Conservation (phyloP, 768 basidiomycete species). For the Kwoniella bestiolae region DNA sequence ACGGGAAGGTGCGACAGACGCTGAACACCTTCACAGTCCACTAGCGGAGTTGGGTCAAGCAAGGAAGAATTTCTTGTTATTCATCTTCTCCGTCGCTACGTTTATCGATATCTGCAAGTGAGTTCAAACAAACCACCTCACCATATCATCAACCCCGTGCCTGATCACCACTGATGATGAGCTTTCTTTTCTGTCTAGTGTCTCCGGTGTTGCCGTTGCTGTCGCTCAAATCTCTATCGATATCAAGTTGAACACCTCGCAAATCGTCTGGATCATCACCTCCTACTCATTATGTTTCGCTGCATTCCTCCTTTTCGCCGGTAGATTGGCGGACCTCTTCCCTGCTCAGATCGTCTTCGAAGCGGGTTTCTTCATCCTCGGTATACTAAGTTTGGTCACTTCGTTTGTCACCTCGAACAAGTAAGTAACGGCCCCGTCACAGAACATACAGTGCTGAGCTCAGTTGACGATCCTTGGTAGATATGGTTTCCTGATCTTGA, state of each 20-base stretch:
- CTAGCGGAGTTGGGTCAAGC: constrained; percentile 25
- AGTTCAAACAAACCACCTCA: background rate
- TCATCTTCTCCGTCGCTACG: constrained; percentile 33
- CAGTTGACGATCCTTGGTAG: background rate
- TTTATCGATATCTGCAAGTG: constrained; percentile 37
- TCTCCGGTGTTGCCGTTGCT: constrained; percentile 47
- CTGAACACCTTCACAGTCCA: constrained; percentile 16
- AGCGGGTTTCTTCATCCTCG: constrained; percentile 59
- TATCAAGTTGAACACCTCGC: constrained; percentile 35
- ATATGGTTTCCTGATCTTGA: constrained; percentile 62
- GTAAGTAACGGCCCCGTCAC: background rate
- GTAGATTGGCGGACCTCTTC: constrained; percentile 52
- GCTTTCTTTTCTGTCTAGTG: constrained; percentile 64
- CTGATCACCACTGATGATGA: constrained; percentile 3
- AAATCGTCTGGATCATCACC: constrained; percentile 52
- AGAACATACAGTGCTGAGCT: background rate
- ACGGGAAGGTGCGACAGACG: constrained; percentile 2
- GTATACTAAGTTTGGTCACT: constrained; percentile 61
- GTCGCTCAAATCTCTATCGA: constrained; percentile 45
- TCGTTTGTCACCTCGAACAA: constrained; percentile 62
- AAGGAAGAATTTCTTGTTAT: constrained; percentile 32
- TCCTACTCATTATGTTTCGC: constrained; percentile 41
- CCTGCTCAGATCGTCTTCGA: constrained; percentile 60
- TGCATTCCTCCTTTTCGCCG: constrained; percentile 52
- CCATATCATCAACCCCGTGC: background rate